Percentiles rank a stretch among this genome's conserved stretches.
Conservation (phyloP, 805 yeast genomes). For the Hermanozyma aechmeae region DNA sequence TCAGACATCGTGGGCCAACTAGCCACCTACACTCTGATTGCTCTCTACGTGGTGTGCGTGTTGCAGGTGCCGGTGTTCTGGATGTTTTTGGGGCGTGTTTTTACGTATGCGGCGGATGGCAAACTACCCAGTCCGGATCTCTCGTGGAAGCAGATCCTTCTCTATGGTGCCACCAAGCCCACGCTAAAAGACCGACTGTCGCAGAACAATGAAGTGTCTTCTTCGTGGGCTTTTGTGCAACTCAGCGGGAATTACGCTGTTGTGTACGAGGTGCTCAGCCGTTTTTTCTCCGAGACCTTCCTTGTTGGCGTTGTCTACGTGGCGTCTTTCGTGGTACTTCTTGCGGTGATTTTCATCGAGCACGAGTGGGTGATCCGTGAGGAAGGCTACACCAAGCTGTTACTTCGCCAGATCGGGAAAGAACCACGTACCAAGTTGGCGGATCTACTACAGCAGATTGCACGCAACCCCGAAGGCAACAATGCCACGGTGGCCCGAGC, state of each 20-base stretch:
- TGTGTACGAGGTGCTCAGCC: slow-evolving; percentile 2
- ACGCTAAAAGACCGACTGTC: too few relatives aligned
- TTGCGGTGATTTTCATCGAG: slow-evolving; percentile 42
- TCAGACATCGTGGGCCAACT: slow-evolving; percentile 15
- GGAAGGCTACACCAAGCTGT: slow-evolving; percentile 53
- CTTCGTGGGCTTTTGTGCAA: too few relatives aligned
- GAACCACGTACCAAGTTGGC: slow-evolving; percentile 35
- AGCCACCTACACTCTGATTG: slow-evolving; percentile 10
- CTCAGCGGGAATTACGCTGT: too few relatives aligned
- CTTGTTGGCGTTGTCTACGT: slow-evolving; percentile 32
- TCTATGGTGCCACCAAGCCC: too few relatives aligned
- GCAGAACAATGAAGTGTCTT: too few relatives aligned
- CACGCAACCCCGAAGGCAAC: slow-evolving; percentile 14
- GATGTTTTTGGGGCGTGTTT: slow-evolving; percentile 43
- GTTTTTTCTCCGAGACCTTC: slow-evolving; percentile 23
- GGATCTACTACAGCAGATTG: slow-evolving; percentile 22
- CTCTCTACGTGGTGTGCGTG: slow-evolving; percentile 32
- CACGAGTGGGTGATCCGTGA: slow-evolving; percentile 69
- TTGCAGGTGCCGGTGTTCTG: slow-evolving; percentile 52
- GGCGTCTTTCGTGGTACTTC: slow-evolving; percentile 28
- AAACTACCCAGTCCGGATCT: slow-evolving; percentile 31
- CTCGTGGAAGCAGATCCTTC: slow-evolving; percentile 20
- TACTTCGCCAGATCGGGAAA: slow-evolving; percentile 51
- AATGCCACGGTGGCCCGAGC: slow-evolving; percentile 7
- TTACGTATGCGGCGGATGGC: slow-evolving; percentile 50